Conservation (phyloP, 768 basidiomycete species). For the Lentinula lateritia region DNA sequence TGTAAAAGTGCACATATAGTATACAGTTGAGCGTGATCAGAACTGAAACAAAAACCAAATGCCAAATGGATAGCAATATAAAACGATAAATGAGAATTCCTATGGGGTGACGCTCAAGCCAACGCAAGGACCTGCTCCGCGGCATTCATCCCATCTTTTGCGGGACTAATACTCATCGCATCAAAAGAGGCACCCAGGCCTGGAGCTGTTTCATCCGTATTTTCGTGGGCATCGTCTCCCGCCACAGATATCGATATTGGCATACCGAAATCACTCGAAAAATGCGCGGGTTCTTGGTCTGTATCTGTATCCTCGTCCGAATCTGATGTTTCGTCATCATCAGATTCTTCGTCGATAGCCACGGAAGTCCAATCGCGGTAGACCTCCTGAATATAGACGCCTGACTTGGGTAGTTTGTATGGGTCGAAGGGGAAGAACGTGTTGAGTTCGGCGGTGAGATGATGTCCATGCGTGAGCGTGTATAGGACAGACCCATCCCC, state of each 20-base stretch:
- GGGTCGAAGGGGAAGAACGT: conserved; percentile 99
- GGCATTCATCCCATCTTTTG: not conserved
- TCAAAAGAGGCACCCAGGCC: conserved; percentile 61
- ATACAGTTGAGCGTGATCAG: not conserved
- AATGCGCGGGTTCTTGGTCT: conserved; percentile 15
- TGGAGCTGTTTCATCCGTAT: conserved; percentile 32
- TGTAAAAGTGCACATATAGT: no score
- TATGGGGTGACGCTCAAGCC: not conserved
- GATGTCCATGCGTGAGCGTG: not conserved
- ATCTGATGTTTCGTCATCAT: conserved; percentile 57
- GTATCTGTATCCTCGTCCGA: conserved; percentile 34
- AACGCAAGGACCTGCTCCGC: not conserved
- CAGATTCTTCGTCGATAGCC: conserved; percentile 69
- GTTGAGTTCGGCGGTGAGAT: conserved; percentile 67
- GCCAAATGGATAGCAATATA: not conserved
- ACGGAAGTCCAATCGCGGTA: conserved; percentile 91
- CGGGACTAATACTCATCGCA: conserved; percentile 83
- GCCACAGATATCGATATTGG: conserved; percentile 15
- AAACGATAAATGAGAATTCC: not conserved
- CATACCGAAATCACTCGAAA: conserved; percentile 10
- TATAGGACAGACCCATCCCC: conserved; percentile 14
- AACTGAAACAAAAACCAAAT: not conserved
- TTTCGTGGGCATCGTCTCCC: conserved; percentile 15
- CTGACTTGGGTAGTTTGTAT: conserved; percentile 80
- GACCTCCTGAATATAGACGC: conserved; percentile 69